These are phyloP conservation scores for Trichoderma arundinaceum DNA, from an alignment of 2,329 filamentous ascomycete species.

Conservation along the genomic window DNA sequence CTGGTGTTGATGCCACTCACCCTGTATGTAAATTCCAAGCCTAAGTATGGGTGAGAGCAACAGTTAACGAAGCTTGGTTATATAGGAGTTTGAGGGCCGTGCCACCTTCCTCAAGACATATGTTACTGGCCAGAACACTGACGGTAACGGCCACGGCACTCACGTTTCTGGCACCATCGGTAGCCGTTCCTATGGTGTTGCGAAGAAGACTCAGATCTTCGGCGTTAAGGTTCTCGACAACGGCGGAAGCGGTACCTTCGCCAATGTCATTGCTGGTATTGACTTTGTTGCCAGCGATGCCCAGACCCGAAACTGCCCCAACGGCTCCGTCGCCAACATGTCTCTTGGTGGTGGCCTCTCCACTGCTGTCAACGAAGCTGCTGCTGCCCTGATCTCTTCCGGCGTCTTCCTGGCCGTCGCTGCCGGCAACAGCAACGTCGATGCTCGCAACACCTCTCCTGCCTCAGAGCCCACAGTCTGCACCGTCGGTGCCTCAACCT, in stretches of 20 bases:
- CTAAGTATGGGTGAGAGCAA: background rate
- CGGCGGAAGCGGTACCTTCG: slow-evolving; percentile 42
- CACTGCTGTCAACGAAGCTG: slow-evolving; percentile 56
- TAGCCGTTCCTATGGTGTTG: slow-evolving; percentile 46
- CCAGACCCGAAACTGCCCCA: slow-evolving; percentile 47
- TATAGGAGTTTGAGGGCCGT: slow-evolving; percentile 44
- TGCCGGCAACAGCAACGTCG: slow-evolving; percentile 56
- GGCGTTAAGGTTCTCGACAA: slow-evolving; percentile 55
- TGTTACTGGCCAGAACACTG: slow-evolving; percentile 36
- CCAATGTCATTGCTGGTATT: slow-evolving; percentile 53
- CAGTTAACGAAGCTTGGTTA: background rate
- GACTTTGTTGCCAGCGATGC: slow-evolving; percentile 51
- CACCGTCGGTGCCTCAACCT: slow-evolving; percentile 58
- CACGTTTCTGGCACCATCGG: slow-evolving; percentile 46
- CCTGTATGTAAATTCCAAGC: slow-evolving; percentile 40
- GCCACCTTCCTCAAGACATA: slow-evolving; percentile 43
- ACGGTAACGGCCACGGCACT: slow-evolving; percentile 52
- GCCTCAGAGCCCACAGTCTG: slow-evolving; percentile 55
- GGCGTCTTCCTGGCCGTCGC: slow-evolving; percentile 62
- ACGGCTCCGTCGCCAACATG: slow-evolving; percentile 61
- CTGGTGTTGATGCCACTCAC: slow-evolving; percentile 50
- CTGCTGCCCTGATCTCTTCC: slow-evolving; percentile 50
- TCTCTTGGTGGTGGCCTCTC: slow-evolving; percentile 58
- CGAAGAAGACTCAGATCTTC: slow-evolving; percentile 51
- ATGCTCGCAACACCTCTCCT: slow-evolving; percentile 54